Conservation (phyloP, 1,284 basidiomycete species). For the Cutaneotrichosporon sp. region DNA sequence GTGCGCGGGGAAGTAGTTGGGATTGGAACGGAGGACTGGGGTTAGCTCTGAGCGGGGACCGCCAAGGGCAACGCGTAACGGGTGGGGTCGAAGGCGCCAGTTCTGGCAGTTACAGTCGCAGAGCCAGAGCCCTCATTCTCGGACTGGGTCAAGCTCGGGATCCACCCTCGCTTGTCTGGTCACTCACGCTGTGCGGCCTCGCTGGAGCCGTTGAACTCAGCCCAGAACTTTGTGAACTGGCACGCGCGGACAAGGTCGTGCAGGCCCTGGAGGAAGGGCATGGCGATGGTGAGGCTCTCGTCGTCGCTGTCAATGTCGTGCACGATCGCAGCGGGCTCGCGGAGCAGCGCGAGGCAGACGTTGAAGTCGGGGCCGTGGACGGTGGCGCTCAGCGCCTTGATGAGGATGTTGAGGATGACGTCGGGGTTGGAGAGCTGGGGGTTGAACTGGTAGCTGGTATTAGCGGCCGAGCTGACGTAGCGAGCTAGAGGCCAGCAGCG, state of each 20-base stretch:
- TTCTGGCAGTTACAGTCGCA: neutral
- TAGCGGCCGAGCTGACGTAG: neutral
- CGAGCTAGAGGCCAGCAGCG: no score
- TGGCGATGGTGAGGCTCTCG: slow-evolving; percentile 69
- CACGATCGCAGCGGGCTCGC: slow-evolving; percentile 51
- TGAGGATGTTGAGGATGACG: slow-evolving; percentile 88
- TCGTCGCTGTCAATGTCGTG: slow-evolving; percentile 62
- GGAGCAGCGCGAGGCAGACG: slow-evolving; percentile 76
- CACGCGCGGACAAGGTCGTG: slow-evolving; percentile 79
- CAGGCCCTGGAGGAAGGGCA: slow-evolving; percentile 72
- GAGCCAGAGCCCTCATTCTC: neutral
- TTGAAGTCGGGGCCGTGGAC: slow-evolving; percentile 76
- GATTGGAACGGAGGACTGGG: slow-evolving; percentile 36
- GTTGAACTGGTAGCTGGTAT: slow-evolving; percentile 88
- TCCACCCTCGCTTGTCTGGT: neutral
- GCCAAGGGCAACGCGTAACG: neutral
- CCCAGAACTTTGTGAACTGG: slow-evolving; percentile 88
- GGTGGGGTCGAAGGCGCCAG: no score
- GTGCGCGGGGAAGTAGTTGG: slow-evolving; percentile 46
- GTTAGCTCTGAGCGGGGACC: neutral
- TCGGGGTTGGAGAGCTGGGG: slow-evolving; percentile 88
- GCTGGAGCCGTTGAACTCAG: slow-evolving; percentile 63
- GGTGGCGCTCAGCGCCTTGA: slow-evolving; percentile 83
- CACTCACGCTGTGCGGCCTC: slow-evolving; percentile 31
- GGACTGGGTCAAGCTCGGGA: neutral